A percentile compares a stretch with the other conserved stretches of the same genome.
These are phyloP conservation scores for Chaetomium strumarium DNA, from an alignment of 2,329 filamentous ascomycete genomes.

Conservation along the genomic window DNA sequence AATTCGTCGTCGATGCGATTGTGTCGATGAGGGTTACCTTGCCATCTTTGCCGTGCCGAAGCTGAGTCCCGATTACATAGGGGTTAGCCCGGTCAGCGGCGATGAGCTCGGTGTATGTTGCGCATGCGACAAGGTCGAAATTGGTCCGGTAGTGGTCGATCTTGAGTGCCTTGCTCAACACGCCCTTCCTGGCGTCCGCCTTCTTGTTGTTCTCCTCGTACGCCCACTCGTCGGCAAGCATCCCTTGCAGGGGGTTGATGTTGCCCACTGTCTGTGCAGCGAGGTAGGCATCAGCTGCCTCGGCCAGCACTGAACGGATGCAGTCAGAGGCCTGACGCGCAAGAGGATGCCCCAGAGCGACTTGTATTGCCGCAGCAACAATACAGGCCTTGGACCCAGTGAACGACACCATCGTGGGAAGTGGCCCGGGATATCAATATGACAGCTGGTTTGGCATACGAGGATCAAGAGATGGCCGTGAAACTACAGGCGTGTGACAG, in stretches of 20 bases:
- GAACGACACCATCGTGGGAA: too few relatives aligned
- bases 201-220: conserved; percentile 32
- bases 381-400: too few relatives aligned
- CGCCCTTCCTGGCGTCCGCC: conserved; percentile 18
- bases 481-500: too few relatives aligned
- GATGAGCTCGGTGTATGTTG: conserved; percentile 39
- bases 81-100: conserved; percentile 28
- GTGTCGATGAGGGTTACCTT: conserved; percentile 29
- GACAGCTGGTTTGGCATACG: too few relatives aligned
- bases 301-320: conserved; percentile 14
- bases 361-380: too few relatives aligned
- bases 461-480: too few relatives aligned
- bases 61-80: conserved; percentile 35
- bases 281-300: conserved; percentile 23
- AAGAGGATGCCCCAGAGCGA: neutral
- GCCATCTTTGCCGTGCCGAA: conserved; percentile 26
- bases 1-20: conserved; percentile 32
- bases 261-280: conserved; percentile 18
- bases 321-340: conserved; percentile 4
- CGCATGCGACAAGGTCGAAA: conserved; percentile 30
- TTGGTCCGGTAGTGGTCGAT: conserved; percentile 32
- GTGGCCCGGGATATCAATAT: too few relatives aligned
- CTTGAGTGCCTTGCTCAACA: conserved; percentile 28
- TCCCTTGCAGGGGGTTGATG: conserved; percentile 11
- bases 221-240: conserved; percentile 15